A percentile compares a stretch with the other conserved stretches of the same genome.
Conservation (phyloP, 495 filamentous ascomycete species). For the Hypomontagnella submonticulosa region DNA sequence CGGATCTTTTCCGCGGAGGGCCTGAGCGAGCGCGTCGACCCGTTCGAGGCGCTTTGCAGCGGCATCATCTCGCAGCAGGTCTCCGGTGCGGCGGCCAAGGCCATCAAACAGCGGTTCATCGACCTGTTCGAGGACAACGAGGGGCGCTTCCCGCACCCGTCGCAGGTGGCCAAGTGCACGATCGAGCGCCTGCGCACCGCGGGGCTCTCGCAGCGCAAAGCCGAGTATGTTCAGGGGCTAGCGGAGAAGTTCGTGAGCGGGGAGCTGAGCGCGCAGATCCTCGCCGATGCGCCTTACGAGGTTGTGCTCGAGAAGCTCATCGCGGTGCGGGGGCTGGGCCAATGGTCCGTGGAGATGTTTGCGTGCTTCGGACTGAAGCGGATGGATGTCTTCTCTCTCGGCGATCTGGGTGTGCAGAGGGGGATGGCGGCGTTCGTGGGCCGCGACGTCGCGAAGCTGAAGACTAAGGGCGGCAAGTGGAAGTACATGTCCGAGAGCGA, state of each 20-base stretch:
- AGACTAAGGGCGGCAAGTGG: constrained; percentile 89
- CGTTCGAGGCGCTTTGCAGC: constrained; percentile 82
- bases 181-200: constrained; percentile 79
- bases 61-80: constrained; percentile 98
- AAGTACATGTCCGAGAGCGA: constrained; percentile 96
- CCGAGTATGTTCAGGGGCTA: constrained; percentile 89
- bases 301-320: constrained; percentile 83
- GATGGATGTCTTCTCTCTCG: constrained; percentile 91
- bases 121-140: constrained; percentile 71
- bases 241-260: constrained; percentile 81
- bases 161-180: constrained; percentile 69
- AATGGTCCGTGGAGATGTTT: constrained; percentile 98
- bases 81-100: constrained; percentile 86
- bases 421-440: constrained; percentile 92
- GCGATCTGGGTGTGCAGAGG: constrained; percentile 93
- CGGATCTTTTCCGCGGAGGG: constrained; percentile 82
- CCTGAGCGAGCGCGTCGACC: constrained; percentile 83
- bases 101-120: constrained; percentile 88
- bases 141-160: constrained; percentile 76
- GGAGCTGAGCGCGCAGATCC: constrained; percentile 77
- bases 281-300: constrained; percentile 82
- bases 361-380: constrained; percentile 90
- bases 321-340: constrained; percentile 87
- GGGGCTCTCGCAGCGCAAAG: constrained; percentile 90
- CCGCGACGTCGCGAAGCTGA: constrained; percentile 82